Evolutionary conservation across 78 protist genomes (phyloP).

Genomic region (Protostelium mycophagum): DNA sequence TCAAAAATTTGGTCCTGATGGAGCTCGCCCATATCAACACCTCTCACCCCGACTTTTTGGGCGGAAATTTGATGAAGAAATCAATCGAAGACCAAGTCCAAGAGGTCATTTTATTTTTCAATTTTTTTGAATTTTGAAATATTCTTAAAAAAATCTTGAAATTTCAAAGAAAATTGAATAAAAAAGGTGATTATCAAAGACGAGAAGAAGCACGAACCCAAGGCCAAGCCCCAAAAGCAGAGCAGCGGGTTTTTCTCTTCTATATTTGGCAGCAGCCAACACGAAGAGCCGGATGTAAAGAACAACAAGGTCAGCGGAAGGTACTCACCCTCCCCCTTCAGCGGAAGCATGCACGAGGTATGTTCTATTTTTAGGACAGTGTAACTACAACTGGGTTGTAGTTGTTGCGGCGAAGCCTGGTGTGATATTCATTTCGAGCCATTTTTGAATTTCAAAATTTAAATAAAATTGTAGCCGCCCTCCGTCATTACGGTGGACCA

Average conservation of each 20-base stretch:
- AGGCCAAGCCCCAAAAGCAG: not conserved
- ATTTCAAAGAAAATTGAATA: conserved; percentile 12
- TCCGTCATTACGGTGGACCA: not conserved
- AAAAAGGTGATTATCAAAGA: not conserved
- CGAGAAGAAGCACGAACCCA: not conserved
- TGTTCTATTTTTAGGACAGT: too few species aligned
- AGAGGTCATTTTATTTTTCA: not conserved
- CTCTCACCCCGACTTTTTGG: conserved; percentile 77
- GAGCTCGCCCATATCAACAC: conserved; percentile 87
- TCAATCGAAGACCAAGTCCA: conserved; percentile 4
- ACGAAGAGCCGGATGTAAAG: not conserved
- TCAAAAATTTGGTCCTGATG: conserved; percentile 62
- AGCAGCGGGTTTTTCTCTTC: not conserved
- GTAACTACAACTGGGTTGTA: too few species aligned
- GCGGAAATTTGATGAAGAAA: conserved; percentile 7
- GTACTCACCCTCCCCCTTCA: not conserved
- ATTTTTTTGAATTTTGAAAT: not conserved
- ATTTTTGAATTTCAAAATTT: too few species aligned
- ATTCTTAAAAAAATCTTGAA: not conserved
- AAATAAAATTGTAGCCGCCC: too few species aligned
- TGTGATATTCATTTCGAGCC: too few species aligned
- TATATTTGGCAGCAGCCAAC: not conserved
- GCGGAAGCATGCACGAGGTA: not conserved
- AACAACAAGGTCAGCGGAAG: not conserved
- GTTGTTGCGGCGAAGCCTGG: too few species aligned